A percentile compares a stretch with the other conserved stretches of the same genome.
These are phyloP conservation scores for Tulasnella sp. DNA, from an alignment of 768 basidiomycete species.

Conservation along the genomic window DNA sequence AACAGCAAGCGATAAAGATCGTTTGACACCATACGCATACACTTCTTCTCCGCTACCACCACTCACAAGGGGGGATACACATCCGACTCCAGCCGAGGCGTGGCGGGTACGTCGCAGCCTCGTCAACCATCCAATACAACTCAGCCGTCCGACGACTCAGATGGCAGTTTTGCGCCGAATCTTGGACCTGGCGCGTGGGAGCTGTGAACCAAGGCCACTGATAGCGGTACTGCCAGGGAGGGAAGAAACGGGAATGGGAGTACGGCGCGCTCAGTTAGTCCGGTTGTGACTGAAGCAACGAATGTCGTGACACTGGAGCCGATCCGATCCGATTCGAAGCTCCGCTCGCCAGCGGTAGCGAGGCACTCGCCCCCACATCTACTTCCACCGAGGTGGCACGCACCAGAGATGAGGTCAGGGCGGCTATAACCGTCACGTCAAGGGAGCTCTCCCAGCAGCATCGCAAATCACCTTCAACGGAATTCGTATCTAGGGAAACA, in stretches of 20 bases:
- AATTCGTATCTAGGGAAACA: too few relatives aligned
- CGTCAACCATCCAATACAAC: background rate
- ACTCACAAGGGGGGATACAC: background rate
- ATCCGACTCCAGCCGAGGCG: background rate
- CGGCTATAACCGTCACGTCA: too few relatives aligned
- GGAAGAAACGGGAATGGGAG: background rate
- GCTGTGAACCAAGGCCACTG: background rate
- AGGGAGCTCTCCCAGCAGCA: too few relatives aligned
- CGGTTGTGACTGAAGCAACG: too few relatives aligned
- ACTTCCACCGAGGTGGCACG: too few relatives aligned
- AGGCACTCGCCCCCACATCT: too few relatives aligned
- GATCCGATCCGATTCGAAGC: too few relatives aligned
- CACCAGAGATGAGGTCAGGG: too few relatives aligned
- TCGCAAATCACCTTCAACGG: too few relatives aligned
- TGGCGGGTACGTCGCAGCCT: background rate
- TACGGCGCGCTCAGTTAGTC: background rate
- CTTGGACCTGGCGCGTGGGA: background rate
- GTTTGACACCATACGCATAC: background rate
- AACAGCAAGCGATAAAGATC: background rate
- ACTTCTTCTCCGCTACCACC: background rate
- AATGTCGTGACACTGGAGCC: too few relatives aligned
- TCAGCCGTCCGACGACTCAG: background rate
- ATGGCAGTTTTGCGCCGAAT: background rate
- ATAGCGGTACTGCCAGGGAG: background rate
- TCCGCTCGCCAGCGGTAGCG: too few relatives aligned